These are phyloP conservation scores for Lipomyces kockii DNA, from an alignment of 805 yeast species.

Conservation along the genomic window DNA sequence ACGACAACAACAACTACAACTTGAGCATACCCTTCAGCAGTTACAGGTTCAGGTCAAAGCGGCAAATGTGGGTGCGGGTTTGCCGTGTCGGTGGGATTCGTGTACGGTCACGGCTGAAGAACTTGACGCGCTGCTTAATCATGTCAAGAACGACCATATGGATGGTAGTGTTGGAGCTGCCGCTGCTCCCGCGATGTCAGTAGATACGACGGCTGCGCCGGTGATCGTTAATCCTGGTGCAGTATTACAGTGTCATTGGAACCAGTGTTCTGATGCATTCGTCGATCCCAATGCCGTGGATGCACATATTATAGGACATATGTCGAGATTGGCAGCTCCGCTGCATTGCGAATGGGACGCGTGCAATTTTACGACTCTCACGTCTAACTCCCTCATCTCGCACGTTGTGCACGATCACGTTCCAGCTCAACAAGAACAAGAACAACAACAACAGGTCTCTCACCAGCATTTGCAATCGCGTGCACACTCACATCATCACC, in stretches of 20 bases:
- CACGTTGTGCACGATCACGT: slow-evolving; percentile 62
- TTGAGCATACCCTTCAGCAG: neutral
- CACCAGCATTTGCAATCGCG: neutral
- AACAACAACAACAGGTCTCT: neutral
- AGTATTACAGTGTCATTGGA: slow-evolving; percentile 37
- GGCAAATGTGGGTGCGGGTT: neutral
- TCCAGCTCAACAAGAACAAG: slow-evolving; percentile 3
- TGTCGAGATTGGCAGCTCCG: slow-evolving; percentile 19
- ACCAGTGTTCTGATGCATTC: slow-evolving; percentile 30
- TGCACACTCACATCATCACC: neutral
- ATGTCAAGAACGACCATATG: slow-evolving; percentile 40
- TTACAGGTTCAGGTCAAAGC: neutral
- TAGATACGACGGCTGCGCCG: neutral
- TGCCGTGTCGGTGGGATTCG: slow-evolving; percentile 49
- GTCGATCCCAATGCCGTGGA: slow-evolving; percentile 26
- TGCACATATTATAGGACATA: slow-evolving; percentile 27
- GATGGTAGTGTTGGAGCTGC: neutral
- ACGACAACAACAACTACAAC: slow-evolving; percentile 4
- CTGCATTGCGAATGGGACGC: slow-evolving; percentile 74
- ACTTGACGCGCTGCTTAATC: slow-evolving; percentile 41
- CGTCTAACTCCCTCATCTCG: slow-evolving; percentile 57
- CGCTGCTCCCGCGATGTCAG: neutral
- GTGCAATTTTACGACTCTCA: slow-evolving; percentile 63
- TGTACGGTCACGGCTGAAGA: slow-evolving; percentile 44
- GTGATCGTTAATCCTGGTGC: neutral